Conservation (phyloP, 208 protist genomes). For the Trypanosoma mega region DNA sequence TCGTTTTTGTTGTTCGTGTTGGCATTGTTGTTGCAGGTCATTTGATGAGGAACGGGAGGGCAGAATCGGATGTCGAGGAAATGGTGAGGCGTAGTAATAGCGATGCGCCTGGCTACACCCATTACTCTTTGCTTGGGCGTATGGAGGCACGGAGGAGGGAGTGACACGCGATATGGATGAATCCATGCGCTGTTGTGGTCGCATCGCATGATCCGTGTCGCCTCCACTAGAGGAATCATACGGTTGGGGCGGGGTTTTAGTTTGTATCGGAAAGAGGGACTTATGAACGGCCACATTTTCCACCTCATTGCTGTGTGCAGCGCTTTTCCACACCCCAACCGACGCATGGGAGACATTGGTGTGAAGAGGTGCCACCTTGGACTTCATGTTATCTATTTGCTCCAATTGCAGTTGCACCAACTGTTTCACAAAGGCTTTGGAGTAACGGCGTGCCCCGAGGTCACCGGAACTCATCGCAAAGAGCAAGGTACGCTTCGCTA, state of each 20-base stretch:
- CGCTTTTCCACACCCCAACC: too few relatives aligned
- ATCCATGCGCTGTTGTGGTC: too few relatives aligned
- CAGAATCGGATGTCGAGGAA: neutral
- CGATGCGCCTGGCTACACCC: neutral
- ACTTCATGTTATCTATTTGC: neutral
- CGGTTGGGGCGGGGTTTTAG: too few relatives aligned
- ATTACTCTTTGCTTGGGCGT: neutral
- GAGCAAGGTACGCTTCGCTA: slow-evolving; percentile 13
- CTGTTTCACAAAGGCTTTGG: slow-evolving; percentile 3
- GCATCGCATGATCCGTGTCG: too few relatives aligned
- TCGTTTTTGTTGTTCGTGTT: neutral
- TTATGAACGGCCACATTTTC: too few relatives aligned
- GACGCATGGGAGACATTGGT: neutral
- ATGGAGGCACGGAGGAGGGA: neutral
- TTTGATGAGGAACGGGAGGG: neutral
- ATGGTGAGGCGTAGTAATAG: neutral
- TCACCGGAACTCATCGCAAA: slow-evolving; percentile 5
- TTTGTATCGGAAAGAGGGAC: too few relatives aligned
- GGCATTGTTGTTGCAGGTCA: neutral
- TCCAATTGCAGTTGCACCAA: slow-evolving; percentile 9
- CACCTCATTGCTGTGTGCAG: too few relatives aligned
- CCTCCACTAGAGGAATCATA: too few relatives aligned
- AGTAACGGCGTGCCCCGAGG: neutral
- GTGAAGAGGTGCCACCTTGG: too few relatives aligned
- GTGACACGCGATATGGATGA: neutral